A percentile compares a stretch with the other conserved stretches of the same genome.
Conservation (phyloP, 345 rosid genomes). For the Capsella bursapastoris region DNA sequence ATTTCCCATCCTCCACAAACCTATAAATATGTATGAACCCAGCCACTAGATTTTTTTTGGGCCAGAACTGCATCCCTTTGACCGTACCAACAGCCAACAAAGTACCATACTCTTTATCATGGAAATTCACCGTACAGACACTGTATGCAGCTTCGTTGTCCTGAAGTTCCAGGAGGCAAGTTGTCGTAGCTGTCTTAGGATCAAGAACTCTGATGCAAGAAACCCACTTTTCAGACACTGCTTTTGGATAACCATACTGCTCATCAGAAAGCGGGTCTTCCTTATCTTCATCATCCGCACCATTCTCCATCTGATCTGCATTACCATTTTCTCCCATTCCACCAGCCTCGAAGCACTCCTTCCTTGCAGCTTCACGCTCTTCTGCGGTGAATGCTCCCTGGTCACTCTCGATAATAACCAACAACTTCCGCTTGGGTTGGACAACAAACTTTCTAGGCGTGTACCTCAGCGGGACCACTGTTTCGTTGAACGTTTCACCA, state of each 20-base stretch:
- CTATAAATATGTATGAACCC: conserved; percentile 90
- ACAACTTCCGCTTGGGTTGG: conserved; percentile 75
- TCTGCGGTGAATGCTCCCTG: conserved; percentile 94
- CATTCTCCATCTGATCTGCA: conserved; percentile 57
- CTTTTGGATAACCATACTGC: conserved; percentile 97
- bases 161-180: conserved; percentile 96
- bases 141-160: conserved; percentile 98
- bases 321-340: conserved; percentile 81
- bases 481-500: conserved; percentile 96
- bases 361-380: conserved; percentile 95
- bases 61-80: conserved; percentile 91
- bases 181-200: conserved; percentile 75
- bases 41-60: conserved; percentile 65
- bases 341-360: conserved; percentile 85
- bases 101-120: conserved; percentile 94
- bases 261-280: conserved; percentile 90
- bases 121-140: conserved; percentile 88
- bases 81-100: conserved; percentile 95
- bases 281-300: conserved; percentile 69
- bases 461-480: conserved; percentile 87
- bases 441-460: conserved; percentile 94
- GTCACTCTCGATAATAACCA: conserved; percentile 93
- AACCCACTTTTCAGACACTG: conserved; percentile 92
- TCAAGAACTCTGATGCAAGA: conserved; percentile 98
- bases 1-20: conserved; percentile 87